Percentiles rank a stretch among this genome's conserved stretches.
Evolutionary conservation across 2,329 filamentous ascomycete species (phyloP).

Genomic region (Pseudogymnoascus sp.): DNA sequence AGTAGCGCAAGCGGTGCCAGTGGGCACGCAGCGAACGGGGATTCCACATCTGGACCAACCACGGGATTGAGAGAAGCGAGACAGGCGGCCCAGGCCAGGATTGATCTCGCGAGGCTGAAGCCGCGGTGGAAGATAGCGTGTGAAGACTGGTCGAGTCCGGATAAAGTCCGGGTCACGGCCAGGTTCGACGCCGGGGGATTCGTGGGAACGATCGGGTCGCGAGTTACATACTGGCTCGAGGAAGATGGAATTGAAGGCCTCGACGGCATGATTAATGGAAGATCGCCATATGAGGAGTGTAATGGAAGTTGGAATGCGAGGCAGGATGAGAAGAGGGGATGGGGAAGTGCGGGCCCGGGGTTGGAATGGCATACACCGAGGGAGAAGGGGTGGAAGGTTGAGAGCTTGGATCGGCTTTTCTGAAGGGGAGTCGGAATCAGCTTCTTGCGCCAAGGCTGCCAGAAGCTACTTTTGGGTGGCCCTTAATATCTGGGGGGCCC

Average conservation of each 20-base stretch:
- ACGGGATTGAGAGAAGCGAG: constrained; percentile 41
- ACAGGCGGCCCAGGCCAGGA: constrained; percentile 56
- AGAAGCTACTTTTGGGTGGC: not conserved
- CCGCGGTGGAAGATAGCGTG: constrained; percentile 55
- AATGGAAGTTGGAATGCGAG: constrained; percentile 21
- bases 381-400: constrained; percentile 15
- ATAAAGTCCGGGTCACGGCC: constrained; percentile 42
- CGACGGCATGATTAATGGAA: constrained; percentile 41
- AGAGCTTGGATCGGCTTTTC: constrained; percentile 7
- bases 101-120: constrained; percentile 48
- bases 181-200: constrained; percentile 52
- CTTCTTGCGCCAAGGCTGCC: not conserved
- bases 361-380: constrained; percentile 20
- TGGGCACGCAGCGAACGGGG: not conserved
- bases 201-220: constrained; percentile 51
- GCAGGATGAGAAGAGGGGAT: constrained; percentile 13
- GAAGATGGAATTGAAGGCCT: constrained; percentile 49
- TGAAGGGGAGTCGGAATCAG: not conserved
- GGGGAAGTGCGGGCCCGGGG: constrained; percentile 14
- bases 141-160: constrained; percentile 38
- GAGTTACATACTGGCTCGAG: constrained; percentile 55
- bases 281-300: constrained; percentile 22
- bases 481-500: not conserved
- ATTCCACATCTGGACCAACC: constrained; percentile 31
- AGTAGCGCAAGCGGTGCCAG: constrained; percentile 14